Conservation (phyloP, 345 rosid genomes). For the Carallia brachiata region DNA sequence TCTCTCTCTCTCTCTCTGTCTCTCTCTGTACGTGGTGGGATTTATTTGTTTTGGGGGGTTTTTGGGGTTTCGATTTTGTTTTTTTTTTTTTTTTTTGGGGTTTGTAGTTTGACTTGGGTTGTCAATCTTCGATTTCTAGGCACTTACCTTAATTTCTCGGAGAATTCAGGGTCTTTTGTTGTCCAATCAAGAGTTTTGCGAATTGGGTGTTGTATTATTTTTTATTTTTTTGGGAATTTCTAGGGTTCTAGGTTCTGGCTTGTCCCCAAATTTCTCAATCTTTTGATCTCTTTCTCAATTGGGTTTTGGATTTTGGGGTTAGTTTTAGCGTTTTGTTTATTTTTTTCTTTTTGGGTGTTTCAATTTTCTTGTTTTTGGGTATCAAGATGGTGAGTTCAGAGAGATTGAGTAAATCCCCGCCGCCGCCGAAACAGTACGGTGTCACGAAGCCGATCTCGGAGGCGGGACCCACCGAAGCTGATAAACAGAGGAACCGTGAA, state of each 20-base stretch:
- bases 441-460: conserved; percentile 80
- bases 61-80: too few species aligned
- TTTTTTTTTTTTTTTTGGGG: too few species aligned
- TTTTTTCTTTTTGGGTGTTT: not conserved
- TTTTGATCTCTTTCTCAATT: not conserved
- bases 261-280: too few species aligned
- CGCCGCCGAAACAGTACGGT: conserved; percentile 47
- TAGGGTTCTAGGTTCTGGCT: not conserved
- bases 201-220: too few species aligned
- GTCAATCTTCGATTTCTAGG: not conserved
- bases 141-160: not conserved
- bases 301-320: not conserved
- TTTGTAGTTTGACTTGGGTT: not conserved
- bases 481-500: conserved; percentile 57
- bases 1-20: not conserved
- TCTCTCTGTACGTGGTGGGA: not conserved
- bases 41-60: not conserved
- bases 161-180: not conserved
- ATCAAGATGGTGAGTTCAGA: conserved; percentile 53
- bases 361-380: not conserved
- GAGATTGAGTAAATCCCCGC: conserved; percentile 34
- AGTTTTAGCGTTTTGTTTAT: not conserved
- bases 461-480: conserved; percentile 71
- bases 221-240: not conserved
- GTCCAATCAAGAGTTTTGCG: not conserved